Base-by-base conservation (phyloP, 2,329 filamentous ascomycete genomes). In the Phaeomoniella chlamydospora region DNA sequence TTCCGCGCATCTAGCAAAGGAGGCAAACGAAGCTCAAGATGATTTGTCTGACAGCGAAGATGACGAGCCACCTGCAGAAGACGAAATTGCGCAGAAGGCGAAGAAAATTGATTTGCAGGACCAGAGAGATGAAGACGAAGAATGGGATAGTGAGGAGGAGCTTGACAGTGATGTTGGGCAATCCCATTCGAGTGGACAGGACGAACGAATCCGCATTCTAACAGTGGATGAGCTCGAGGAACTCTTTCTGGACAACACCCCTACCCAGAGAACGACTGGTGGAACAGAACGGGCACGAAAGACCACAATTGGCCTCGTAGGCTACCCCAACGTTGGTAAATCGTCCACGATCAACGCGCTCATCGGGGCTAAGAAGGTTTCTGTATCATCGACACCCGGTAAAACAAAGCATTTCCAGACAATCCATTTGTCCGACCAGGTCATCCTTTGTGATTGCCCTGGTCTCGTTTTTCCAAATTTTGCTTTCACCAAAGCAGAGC, bases 371-470 rank as follows among this genome's bases (percentile, higher is more conserved):
- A 98, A 96, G 66, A 98, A 96, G 63, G 90, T 98, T 4, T 96
- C 88, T 0, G 92, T 98, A 29, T 98, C 90, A 12, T 80, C 88
- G 11, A 98, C 90, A 1, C 90, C 90, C 3, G 90, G 90, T 55
- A 98, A 98, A 65, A 98, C 90, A 11, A 98, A 98, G 65, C 90
- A 98, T 52, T 98, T 98, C 65, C 90, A 98, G 59, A 98, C 90
- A 1, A 90, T 98, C 40, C 87, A 94, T 54, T 74, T 98, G 18
- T 90, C 82, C 40, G 81, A 90, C 1, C 75, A 77, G 40, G 85
- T 98, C 43, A 72, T 96, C 33, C 73, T 98, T 4, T 96, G 90
- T 59, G 90, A 98, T 76, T 98, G 90, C 53, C 90, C 90, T 6
- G 90, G 90, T 78, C 77, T 98, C 14, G 92, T 98, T 2, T 96